phyloP scores from a whole-genome alignment of 2,329 filamentous ascomycete species.

The Zymoseptoria ardabiliae region DNA sequence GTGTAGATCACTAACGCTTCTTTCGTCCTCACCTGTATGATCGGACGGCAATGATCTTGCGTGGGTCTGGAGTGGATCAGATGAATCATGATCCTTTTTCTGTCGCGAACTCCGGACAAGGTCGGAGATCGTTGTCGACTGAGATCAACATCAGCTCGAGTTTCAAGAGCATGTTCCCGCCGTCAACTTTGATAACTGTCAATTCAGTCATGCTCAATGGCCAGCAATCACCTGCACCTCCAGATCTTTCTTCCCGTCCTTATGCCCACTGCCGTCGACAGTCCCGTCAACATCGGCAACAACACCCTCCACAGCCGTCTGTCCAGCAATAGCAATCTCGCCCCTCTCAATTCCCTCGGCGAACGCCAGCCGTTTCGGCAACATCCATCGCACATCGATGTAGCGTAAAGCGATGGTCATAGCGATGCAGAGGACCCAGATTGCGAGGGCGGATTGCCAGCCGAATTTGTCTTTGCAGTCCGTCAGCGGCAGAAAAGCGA shows the following conservation, averaged over 20 bases:
- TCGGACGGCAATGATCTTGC: no score
- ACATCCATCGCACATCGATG: slow-evolving; percentile 39
- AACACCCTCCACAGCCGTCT: slow-evolving; percentile 7
- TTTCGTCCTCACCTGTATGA: no score
- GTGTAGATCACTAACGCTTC: no score
- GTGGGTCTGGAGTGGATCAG: no score
- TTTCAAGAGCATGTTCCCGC: no score
- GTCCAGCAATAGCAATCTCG: slow-evolving; percentile 15
- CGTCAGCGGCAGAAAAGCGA: background rate
- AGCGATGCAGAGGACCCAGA: slow-evolving; percentile 40
- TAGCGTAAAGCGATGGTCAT: slow-evolving; percentile 40
- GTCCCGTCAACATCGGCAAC: background rate
- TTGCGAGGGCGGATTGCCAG: slow-evolving; percentile 42
- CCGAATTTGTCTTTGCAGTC: slow-evolving; percentile 34
- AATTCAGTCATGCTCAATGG: no score
- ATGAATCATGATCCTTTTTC: no score
- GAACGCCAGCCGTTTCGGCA: slow-evolving; percentile 19
- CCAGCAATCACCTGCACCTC: slow-evolving; percentile 4
- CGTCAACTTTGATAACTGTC: no score
- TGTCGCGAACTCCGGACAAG: no score
- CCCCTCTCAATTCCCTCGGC: slow-evolving; percentile 13
- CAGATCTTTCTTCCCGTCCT: slow-evolving; percentile 2
- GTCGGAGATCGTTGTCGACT: no score
- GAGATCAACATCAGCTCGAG: no score
- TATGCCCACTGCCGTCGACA: background rate